Evolutionary conservation across 2,329 filamentous ascomycete species (phyloP), one percentile per base, ranked within the genome.

Genomic region (Zymoseptoria pseudotritici): DNA sequence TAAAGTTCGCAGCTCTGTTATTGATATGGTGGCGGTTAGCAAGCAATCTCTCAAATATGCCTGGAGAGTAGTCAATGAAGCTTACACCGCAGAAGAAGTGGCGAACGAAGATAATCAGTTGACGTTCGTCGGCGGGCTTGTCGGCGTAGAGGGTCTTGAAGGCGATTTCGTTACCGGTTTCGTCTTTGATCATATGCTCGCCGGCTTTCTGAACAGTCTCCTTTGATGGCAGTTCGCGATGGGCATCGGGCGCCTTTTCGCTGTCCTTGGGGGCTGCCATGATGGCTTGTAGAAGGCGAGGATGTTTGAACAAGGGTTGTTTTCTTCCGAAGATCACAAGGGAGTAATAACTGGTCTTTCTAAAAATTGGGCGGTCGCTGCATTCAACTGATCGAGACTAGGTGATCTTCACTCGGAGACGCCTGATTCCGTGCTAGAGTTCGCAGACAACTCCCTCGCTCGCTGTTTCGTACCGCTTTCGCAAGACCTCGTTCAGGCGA

Each of bases 61-160:
- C 19, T 20, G n/a, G 22, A 17, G 36, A 42, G 9, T 22, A 42
- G 21, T 13, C 17, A 24, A 22, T 13, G 8, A n/a, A 20, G 61
- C 69, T 60, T 62, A 74, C 72, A 54, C 73, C 74, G 63, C 74
- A 76, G 69, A 70, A 75, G 67, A 75, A 76, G 63, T 76, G 74
- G 46, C 74, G 69, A 31, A 76, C 69, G 66, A 76, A 76, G 54
- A 75, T 58, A 19, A 75, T 67, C 46, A 76, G 66, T 36, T 72
- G 65, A 53, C 65, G 56, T 26, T 65, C 60, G 22, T 55, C 42
- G n/a, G 59, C 50, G 42, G 63, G 49, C 52, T 62, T 61, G 60
- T 60, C 61, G 20, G 64, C 61, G 58, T 65, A 69, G 29, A 72
- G 67, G 3, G 65, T 55, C n/a, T 63, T 65, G 66, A 72, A 70